Percentiles rank a stretch among this genome's conserved stretches.
Evolutionary conservation across 1,139 yeast species (phyloP).

Genomic region (Wickerhamiella infanticola): DNA sequence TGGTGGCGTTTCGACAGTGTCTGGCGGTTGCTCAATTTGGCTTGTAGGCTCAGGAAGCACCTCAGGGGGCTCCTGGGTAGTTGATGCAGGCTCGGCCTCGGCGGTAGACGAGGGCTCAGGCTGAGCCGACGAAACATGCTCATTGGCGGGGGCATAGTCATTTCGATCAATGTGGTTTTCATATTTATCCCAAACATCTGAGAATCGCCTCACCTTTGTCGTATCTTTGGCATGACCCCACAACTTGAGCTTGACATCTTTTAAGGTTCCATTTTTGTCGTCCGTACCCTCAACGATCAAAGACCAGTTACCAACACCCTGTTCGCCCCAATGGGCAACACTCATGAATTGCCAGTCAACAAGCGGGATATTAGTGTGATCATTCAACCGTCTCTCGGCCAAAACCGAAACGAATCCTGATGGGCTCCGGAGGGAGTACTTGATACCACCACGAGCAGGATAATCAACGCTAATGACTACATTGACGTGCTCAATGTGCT

Average conservation of each 20-base stretch:
- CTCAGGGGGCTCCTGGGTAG: background rate
- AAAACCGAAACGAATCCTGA: conserved; percentile 55
- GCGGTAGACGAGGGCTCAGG: background rate
- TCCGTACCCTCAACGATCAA: conserved; percentile 41
- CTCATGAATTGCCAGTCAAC: conserved; percentile 85
- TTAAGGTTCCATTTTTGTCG: conserved; percentile 33
- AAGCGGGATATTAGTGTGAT: conserved; percentile 45
- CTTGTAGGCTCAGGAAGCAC: background rate
- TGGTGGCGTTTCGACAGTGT: background rate
- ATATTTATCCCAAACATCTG: conserved; percentile 15
- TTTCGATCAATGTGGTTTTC: conserved; percentile 5
- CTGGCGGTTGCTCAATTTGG: background rate
- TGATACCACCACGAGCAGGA: conserved; percentile 52
- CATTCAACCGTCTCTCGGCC: conserved; percentile 55
- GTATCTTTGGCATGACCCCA: conserved; percentile 71
- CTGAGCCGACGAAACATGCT: background rate
- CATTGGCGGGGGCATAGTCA: background rate
- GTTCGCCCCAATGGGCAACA: conserved; percentile 98
- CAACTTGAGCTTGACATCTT: conserved; percentile 60
- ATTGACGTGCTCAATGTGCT: conserved; percentile 71
- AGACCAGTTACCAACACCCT: conserved; percentile 71
- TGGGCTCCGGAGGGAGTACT: conserved; percentile 58
- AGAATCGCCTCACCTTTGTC: conserved; percentile 36
- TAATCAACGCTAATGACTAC: conserved; percentile 61
- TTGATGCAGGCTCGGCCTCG: background rate